phyloP scores from a whole-genome alignment of 495 filamentous ascomycete genomes.

The Monascus purpureus region DNA sequence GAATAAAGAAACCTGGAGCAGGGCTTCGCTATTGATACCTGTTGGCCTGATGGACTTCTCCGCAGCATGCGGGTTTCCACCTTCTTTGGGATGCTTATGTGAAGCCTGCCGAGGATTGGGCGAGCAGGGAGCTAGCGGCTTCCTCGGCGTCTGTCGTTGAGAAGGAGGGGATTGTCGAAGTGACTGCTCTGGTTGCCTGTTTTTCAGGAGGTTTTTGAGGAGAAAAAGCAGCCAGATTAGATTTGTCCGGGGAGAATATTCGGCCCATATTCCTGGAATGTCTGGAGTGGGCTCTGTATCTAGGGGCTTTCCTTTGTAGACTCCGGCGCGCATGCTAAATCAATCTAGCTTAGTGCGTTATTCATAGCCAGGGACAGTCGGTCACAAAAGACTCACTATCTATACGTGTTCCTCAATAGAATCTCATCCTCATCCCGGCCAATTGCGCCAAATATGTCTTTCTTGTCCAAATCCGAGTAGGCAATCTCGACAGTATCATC shows the following conservation, averaged over 20 bases:
- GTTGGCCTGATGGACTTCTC: slow-evolving; percentile 1
- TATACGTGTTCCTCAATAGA: slow-evolving; percentile 25
- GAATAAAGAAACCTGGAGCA: slow-evolving; percentile 9
- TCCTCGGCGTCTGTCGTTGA: slow-evolving; percentile 6
- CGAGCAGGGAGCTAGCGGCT: slow-evolving; percentile 23
- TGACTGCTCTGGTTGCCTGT: slow-evolving; percentile 14
- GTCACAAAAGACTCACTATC: slow-evolving; percentile 22
- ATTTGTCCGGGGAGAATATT: slow-evolving; percentile 34
- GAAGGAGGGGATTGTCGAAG: not conserved
- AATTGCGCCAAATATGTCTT: slow-evolving; percentile 31
- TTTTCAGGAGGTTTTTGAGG: slow-evolving; percentile 31
- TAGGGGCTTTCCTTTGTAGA: slow-evolving; percentile 22
- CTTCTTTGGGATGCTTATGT: slow-evolving; percentile 5
- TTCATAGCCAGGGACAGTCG: slow-evolving; percentile 2
- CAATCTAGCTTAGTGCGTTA: slow-evolving; percentile 4
- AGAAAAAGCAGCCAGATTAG: slow-evolving; percentile 38
- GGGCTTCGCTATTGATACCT: slow-evolving; percentile 1
- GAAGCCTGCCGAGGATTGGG: slow-evolving; percentile 9
- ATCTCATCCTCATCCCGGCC: slow-evolving; percentile 30
- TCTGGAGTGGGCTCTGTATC: slow-evolving; percentile 16
- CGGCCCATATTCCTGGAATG: slow-evolving; percentile 29
- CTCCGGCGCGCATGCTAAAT: slow-evolving; percentile 24
- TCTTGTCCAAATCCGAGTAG: slow-evolving; percentile 32
- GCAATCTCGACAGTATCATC: slow-evolving; percentile 21
- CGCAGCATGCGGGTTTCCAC: not conserved